Evolutionary conservation across 1,139 yeast genomes (phyloP), one percentile per base, ranked within the genome.

Genomic region (Geotrichum fermentans): DNA sequence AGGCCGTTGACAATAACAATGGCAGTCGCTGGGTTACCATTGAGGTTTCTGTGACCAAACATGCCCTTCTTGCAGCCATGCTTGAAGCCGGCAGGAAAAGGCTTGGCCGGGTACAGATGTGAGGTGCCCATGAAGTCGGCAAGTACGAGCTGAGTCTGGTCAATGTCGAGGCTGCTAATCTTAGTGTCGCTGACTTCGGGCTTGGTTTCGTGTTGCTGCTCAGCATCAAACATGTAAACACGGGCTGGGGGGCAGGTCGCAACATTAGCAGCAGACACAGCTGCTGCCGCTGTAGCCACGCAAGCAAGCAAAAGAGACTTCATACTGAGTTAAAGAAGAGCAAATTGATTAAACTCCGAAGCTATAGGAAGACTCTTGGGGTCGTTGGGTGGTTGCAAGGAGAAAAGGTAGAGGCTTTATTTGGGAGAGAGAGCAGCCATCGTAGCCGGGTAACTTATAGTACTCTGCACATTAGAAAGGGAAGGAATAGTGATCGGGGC

Each of bases 121-220:
- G 56, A 43, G 18, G 59, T 52, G 5, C 62, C 62, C 14, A 54
- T 58, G 33, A 58, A 52, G 45, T 61, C 62, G 3, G 62, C 60
- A 26, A 61, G 50, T 29, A 60, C 59, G 24, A 60, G 54, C 53
- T 60, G 62, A 40, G 58, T 52, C 50, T 60, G 63, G 22, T 55
- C 58, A 32, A 52, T 28, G 36, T 52, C 50, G 40, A 54, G 52
- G 40, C 28, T 24, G 28, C 8, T 10, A 10, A 24, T 10, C 28
- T 24, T 6, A 10, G 28, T 10, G 46, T 44, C 18, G 47, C 43
- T 4, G 40, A 18, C 18, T 16, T 21, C 34, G 30, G 24, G 22
- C 37, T 32, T 18, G 22, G n/a, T 22, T 42, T 41, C 33, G 18
- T 11, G 40, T 29, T 32, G 36, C 32, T 2, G 30, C 20, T 24